Evolutionary conservation across 148 eudicot species (phyloP).

Genomic region (Amaranthus palmeri): DNA sequence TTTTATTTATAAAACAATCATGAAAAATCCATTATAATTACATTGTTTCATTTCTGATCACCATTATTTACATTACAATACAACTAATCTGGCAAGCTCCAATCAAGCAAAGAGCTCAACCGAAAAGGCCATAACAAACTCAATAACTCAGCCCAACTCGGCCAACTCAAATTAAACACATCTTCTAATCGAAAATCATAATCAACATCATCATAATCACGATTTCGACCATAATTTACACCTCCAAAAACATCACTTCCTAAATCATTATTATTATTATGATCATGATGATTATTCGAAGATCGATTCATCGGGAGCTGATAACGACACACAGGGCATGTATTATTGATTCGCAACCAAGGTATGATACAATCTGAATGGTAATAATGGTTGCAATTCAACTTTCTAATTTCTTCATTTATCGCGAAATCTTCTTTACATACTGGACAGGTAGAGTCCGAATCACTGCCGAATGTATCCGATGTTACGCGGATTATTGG

Average conservation of each 20-base stretch:
- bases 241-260: conserved; percentile 4
- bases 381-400: conserved; percentile 61
- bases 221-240: neutral
- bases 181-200: conserved; percentile 27
- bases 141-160: conserved; percentile 38
- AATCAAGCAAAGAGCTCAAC: conserved; percentile 27
- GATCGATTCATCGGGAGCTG: conserved; percentile 29
- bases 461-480: conserved; percentile 8
- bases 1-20: too few relatives aligned
- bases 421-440: conserved; percentile 66
- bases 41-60: too few relatives aligned
- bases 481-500: conserved; percentile 13
- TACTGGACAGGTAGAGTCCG: conserved; percentile 47
- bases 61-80: neutral
- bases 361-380: conserved; percentile 63
- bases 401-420: conserved; percentile 34
- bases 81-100: conserved; percentile 19
- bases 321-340: conserved; percentile 72
- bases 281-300: neutral
- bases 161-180: conserved; percentile 18
- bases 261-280: neutral
- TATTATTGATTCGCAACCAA: conserved; percentile 56
- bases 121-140: conserved; percentile 48
- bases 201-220: neutral
- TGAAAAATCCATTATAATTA: too few relatives aligned